Percentiles rank a stretch among this genome's conserved stretches.
phyloP scores from a whole-genome alignment of 1,284 basidiomycete species.

The Sporisorium exsertum region DNA sequence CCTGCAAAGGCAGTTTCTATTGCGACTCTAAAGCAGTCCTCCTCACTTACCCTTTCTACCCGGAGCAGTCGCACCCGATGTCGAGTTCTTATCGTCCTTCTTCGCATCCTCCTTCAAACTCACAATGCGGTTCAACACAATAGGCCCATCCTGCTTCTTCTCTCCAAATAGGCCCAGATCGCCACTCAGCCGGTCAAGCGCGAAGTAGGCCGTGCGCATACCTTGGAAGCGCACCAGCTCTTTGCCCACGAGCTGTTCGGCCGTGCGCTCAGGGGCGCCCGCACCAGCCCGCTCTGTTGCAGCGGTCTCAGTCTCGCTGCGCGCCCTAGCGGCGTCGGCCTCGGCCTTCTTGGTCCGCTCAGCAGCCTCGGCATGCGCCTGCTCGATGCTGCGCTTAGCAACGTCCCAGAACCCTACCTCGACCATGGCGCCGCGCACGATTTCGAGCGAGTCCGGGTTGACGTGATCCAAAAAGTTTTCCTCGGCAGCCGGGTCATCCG shows the following conservation, averaged over 20 bases:
- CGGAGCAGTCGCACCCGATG: constrained; percentile 3
- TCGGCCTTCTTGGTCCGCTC: constrained; percentile 71
- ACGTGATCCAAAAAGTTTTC: constrained; percentile 82
- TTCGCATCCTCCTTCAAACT: constrained; percentile 87
- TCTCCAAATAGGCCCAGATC: constrained; percentile 55
- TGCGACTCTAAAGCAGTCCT: background rate
- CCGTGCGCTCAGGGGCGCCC: constrained; percentile 71
- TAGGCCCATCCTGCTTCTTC: constrained; percentile 77
- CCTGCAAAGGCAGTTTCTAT: background rate
- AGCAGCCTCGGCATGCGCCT: constrained; percentile 78
- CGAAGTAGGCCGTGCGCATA: constrained; percentile 93
- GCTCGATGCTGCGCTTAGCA: constrained; percentile 77
- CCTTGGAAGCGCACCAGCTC: constrained; percentile 98
- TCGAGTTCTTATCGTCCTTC: constrained; percentile 45
- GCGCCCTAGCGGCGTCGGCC: constrained; percentile 69
- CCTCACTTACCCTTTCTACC: constrained; percentile 33
- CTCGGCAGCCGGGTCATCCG: constrained; percentile 84
- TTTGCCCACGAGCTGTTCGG: constrained; percentile 86
- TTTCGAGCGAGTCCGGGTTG: constrained; percentile 81
- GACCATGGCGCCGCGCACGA: constrained; percentile 82
- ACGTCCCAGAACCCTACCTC: constrained; percentile 91
- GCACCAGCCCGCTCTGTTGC: constrained; percentile 24
- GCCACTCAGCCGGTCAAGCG: constrained; percentile 81
- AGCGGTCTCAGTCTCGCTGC: constrained; percentile 24
- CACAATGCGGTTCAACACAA: constrained; percentile 93